Evolutionary conservation across 257 asterid genomes (phyloP).

Genomic region (Solanum stenotomum): DNA sequence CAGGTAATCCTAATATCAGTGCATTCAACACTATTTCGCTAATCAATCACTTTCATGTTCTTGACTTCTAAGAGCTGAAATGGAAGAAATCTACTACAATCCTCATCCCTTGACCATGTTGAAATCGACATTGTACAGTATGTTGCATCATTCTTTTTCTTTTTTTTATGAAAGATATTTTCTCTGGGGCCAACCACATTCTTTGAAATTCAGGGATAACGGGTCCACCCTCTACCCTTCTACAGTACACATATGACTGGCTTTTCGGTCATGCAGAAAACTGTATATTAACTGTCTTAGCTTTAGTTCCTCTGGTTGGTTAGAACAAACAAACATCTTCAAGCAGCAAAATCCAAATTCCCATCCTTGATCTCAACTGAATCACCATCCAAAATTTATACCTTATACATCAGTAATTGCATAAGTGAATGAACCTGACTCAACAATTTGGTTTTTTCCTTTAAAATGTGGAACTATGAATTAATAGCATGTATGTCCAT

Average conservation of each 20-base stretch:
- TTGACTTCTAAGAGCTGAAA: background rate
- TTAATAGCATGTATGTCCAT: background rate
- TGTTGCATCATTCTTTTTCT: background rate
- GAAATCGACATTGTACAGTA: background rate
- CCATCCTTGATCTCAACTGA: background rate
- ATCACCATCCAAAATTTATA: background rate
- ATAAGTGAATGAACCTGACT: background rate
- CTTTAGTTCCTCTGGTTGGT: background rate
- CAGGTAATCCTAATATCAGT: background rate
- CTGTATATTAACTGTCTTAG: background rate
- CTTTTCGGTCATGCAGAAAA: background rate
- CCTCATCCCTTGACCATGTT: background rate
- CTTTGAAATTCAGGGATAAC: background rate
- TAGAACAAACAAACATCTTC: background rate
- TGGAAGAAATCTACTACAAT: background rate
- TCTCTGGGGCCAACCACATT: background rate
- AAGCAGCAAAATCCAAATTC: background rate
- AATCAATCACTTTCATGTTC: background rate
- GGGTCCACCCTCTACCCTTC: background rate
- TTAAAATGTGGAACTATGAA: background rate
- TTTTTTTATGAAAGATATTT: background rate
- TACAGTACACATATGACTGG: background rate
- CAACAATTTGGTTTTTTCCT: background rate
- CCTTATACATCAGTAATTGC: background rate
- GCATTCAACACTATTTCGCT: background rate